phyloP scores from a whole-genome alignment of 345 rosid species.

The Salix suchowensis region DNA sequence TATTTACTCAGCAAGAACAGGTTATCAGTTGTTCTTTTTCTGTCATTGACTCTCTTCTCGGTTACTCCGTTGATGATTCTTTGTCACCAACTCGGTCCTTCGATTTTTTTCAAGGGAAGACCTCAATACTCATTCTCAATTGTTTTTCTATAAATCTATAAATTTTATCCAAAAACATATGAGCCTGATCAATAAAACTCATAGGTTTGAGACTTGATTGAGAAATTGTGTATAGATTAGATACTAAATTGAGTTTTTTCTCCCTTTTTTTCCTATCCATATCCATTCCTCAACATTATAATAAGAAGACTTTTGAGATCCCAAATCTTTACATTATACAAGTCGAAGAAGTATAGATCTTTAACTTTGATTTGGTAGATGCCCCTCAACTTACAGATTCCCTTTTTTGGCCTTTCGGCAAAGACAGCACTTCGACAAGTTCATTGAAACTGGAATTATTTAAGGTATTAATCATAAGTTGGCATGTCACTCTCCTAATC shows the following conservation, averaged over 20 bases:
- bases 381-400: not conserved
- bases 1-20: slow-evolving; percentile 6
- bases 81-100: not conserved
- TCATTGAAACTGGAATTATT: not conserved
- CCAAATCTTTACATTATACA: not conserved
- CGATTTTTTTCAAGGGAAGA: not conserved
- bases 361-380: not conserved
- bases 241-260: no score
- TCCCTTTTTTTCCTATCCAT: no score
- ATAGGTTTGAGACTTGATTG: no score
- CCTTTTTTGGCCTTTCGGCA: slow-evolving; percentile 4
- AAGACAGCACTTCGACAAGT: not conserved
- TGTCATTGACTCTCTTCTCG: not conserved
- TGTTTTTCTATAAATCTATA: no score
- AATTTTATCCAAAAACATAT: no score
- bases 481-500: slow-evolving; percentile 10
- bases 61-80: slow-evolving; percentile 13
- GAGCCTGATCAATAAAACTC: no score
- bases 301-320: not conserved
- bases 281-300: no score
- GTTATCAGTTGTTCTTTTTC: not conserved
- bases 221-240: no score
- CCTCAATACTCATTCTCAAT: no score
- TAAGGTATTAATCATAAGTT: slow-evolving; percentile 6
- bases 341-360: not conserved